Base-by-base conservation (phyloP, 805 yeast genomes). In the Candida vaughaniae region DNA sequence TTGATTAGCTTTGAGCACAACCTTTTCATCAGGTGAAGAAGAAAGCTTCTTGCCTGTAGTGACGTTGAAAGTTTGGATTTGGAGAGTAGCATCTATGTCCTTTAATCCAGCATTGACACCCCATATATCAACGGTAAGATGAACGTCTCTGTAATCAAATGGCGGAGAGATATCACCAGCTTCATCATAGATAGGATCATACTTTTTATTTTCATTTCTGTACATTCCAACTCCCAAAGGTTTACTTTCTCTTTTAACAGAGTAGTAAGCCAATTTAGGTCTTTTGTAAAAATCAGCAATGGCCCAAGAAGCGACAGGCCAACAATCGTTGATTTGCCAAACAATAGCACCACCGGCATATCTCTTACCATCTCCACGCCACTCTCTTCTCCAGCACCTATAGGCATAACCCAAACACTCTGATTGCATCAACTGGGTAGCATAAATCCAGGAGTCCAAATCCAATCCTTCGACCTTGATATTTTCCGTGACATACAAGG, bases 271-370 rank as follows among this genome's bases (percentile, higher is more conserved):
- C 38, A 75, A 46, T 47, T 75, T 75, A 5, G 75, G 75, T 18
- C 67, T 49, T 26, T 48, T 49, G 36, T 55, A 66, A 39, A 48
- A 64, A 45, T 75, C 80, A 14, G 64, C 56, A 19, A 73, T 52
- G 1, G 78, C 55, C 79, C 80, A 75, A n/a, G 70, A 60, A 1
- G 77, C 63, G 2, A 62, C 71, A 1, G 79, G 79, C 73, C 77
- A 73, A 39, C 76, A 71, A 48, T 75, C 79, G 42, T 75, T 72
- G 17, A 71, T 49, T 51, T 75, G 80, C 80, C 80, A 75, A 6
- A 75, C 77, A 25, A 75, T 49, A 3, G 73, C 66, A 3, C 79
- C 80, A 11, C 74, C 71, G 1, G 38, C 16, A 16, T 42, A 40
- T 19, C 49, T 22, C 27, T 52, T 49, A 26, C 60, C 55, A 28